Evolutionary conservation across 2,329 filamentous ascomycete genomes (phyloP).

Genomic region (Apiospora kogelbergensis): DNA sequence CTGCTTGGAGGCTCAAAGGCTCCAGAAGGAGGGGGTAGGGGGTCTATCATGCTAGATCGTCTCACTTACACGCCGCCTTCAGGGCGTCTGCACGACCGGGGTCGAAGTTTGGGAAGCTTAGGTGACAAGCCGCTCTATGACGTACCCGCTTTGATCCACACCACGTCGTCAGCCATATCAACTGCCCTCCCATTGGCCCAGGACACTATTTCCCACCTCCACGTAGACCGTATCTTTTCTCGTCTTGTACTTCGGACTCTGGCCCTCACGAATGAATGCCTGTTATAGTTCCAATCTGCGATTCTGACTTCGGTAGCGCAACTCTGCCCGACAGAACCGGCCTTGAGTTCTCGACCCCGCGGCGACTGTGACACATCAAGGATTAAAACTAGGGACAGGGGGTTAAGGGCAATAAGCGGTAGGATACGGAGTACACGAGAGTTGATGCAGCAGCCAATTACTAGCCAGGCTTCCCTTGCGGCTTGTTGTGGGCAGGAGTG

Average conservation of each 20-base stretch:
- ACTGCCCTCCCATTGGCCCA: neutral
- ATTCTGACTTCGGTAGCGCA: neutral
- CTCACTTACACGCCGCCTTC: conserved; percentile 5
- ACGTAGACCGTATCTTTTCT: too few relatives aligned
- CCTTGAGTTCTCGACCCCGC: neutral
- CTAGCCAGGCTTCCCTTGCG: neutral
- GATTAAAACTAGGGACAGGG: neutral
- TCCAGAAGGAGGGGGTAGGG: neutral
- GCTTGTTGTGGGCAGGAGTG: too few relatives aligned
- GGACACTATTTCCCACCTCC: neutral
- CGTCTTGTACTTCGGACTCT: neutral
- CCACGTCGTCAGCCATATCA: neutral
- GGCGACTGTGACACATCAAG: neutral
- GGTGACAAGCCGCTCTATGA: neutral
- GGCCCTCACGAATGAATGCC: too few relatives aligned
- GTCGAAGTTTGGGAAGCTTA: neutral
- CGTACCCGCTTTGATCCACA: conserved; percentile 3
- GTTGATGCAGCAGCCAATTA: neutral
- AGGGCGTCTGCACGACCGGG: conserved; percentile 6
- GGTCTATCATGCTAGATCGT: conserved; percentile 5
- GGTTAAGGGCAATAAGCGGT: neutral
- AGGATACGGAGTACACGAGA: neutral
- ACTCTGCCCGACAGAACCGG: neutral
- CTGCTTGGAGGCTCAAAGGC: neutral
- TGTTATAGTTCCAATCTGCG: neutral